Evolutionary conservation across 192 early-diverging fungal genomes (phyloP).

Genomic region (Mortierella antarctica): DNA sequence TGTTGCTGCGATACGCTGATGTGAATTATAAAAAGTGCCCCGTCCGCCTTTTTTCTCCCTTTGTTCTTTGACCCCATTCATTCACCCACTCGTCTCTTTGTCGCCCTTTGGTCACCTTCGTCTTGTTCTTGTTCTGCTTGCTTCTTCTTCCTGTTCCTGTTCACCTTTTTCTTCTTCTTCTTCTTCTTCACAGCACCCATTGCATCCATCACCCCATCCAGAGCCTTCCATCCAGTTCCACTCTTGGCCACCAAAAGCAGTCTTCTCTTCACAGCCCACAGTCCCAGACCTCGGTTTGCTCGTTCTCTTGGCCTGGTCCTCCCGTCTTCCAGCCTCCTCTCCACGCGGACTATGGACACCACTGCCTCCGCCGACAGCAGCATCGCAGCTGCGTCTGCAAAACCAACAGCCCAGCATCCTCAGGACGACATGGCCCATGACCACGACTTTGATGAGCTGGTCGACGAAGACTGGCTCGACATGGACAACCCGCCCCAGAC

Average conservation of each 20-base stretch:
- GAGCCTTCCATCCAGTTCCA: neutral
- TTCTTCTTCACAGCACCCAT: neutral
- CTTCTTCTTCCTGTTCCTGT: neutral
- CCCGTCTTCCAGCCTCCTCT: too few relatives aligned
- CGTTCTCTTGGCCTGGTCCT: too few relatives aligned
- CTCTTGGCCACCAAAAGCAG: neutral
- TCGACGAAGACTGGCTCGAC: constrained; percentile 50
- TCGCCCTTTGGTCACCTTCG: neutral
- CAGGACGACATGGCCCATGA: neutral
- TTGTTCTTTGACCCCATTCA: neutral
- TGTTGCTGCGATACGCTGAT: too few relatives aligned
- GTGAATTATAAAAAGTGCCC: too few relatives aligned
- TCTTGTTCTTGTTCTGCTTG: neutral
- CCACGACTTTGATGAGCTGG: constrained; percentile 25
- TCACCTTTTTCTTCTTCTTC: neutral
- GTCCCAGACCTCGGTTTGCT: too few relatives aligned
- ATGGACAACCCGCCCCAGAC: constrained; percentile 12
- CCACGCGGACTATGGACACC: neutral
- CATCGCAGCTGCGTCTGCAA: neutral
- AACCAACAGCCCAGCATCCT: neutral
- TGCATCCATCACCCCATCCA: neutral
- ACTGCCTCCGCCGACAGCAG: neutral
- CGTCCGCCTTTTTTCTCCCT: neutral
- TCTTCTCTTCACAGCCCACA: neutral
- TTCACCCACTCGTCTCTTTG: neutral